phyloP scores from a whole-genome alignment of 2,329 filamentous ascomycete species.

The Elsinoe batatas region DNA sequence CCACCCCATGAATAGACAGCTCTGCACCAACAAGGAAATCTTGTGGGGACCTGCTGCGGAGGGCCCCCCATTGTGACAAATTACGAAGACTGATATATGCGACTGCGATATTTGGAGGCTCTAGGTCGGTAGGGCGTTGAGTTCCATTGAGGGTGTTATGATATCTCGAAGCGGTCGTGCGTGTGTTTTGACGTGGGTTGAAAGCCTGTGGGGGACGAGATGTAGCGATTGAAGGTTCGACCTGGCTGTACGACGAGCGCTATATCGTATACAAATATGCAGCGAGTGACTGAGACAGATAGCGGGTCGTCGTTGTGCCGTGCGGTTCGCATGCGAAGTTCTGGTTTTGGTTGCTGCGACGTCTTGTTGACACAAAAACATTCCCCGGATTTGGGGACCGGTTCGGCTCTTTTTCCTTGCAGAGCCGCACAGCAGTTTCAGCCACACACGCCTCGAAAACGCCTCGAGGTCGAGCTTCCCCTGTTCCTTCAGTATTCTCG shows the following conservation, averaged over 20 bases:
- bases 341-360: background rate
- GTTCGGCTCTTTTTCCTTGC: background rate
- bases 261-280: constrained; percentile 4
- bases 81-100: background rate
- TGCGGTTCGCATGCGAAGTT: background rate
- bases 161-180: background rate
- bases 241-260: background rate
- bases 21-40: constrained; percentile 32
- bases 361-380: background rate
- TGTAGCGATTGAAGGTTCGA: background rate
- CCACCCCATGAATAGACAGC: constrained; percentile 34
- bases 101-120: background rate
- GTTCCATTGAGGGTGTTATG: constrained; percentile 1
- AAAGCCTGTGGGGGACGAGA: background rate
- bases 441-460: background rate
- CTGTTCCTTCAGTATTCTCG: background rate
- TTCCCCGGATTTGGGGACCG: background rate
- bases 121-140: background rate
- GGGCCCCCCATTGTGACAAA: constrained; percentile 15
- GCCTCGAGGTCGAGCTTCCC: background rate
- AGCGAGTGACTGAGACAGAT: constrained; percentile 2
- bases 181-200: background rate
- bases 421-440: background rate
- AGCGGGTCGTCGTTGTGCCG: constrained; percentile 4
- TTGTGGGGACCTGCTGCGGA: constrained; percentile 20